These are phyloP conservation scores for Aspergillus jensenii DNA, from an alignment of 2,329 filamentous ascomycete genomes.

Conservation along the genomic window DNA sequence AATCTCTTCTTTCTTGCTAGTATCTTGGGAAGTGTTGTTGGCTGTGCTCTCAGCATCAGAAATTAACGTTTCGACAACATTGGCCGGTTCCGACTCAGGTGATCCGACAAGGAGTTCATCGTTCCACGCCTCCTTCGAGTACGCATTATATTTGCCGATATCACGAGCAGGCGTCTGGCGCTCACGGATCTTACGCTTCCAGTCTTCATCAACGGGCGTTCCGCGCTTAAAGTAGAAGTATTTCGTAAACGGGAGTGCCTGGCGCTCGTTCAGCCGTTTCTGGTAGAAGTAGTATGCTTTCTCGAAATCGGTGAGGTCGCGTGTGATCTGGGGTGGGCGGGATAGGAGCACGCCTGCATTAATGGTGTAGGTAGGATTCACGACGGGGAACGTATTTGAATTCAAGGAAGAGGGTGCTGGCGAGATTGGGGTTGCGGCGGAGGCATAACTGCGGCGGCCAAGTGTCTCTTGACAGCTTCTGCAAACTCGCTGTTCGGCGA, in stretches of 20 bases:
- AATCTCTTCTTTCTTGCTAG: constrained; percentile 61
- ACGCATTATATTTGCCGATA: constrained; percentile 79
- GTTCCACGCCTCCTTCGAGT: constrained; percentile 76
- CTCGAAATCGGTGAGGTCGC: constrained; percentile 82
- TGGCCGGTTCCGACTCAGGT: constrained; percentile 61
- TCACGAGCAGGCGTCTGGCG: constrained; percentile 78
- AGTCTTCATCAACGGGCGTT: constrained; percentile 81
- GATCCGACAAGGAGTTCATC: constrained; percentile 84
- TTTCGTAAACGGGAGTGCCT: constrained; percentile 80
- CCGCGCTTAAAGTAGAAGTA: constrained; percentile 95
- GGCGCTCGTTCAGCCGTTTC: constrained; percentile 90
- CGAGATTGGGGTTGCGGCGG: constrained; percentile 41
- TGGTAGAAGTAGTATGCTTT: constrained; percentile 96
- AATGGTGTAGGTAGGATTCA: constrained; percentile 46
- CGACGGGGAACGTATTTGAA: constrained; percentile 27
- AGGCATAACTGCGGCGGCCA: constrained; percentile 40
- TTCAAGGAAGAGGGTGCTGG: constrained; percentile 32
- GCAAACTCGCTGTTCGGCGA: constrained; percentile 41
- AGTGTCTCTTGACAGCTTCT: constrained; percentile 45
- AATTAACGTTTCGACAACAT: constrained; percentile 67
- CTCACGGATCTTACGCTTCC: constrained; percentile 80
- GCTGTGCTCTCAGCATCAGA: constrained; percentile 66
- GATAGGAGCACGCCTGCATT: constrained; percentile 77
- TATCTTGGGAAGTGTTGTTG: constrained; percentile 41
- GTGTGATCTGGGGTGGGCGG: constrained; percentile 82